Evolutionary conservation across 2,329 filamentous ascomycete species (phyloP), one percentile per base, ranked within the genome.

Genomic region (Xenoacremonium recifei): DNA sequence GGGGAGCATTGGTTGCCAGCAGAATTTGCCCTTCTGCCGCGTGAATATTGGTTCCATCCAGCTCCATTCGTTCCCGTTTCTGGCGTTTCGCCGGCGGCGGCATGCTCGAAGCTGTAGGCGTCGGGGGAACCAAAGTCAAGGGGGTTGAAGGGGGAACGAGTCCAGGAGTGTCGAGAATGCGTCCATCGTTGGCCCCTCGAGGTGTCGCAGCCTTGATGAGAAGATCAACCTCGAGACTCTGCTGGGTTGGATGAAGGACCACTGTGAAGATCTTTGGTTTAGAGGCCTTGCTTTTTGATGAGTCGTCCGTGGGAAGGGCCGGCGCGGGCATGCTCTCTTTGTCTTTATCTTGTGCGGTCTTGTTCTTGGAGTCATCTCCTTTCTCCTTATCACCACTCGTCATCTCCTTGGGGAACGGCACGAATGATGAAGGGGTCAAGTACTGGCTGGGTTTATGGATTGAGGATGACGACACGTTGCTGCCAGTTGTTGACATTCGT

Each of bases 361-460:
- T 51, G 16, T 54, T 49, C 18, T 61, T 60, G n/a, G 32, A 27
- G 15, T 62, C 60, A 6, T 70, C 62, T 38, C 67, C 70, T 6
- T 67, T 65, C 12, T 43, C 42, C 3, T 35, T 51, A n/a, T 60
- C 58, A 4, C 42, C 40, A n/a, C 48, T 34, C 6, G 70, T 56
- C 69, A 70, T 53, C 76, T 76, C 73, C 48, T 76, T 78, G 32
- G 85, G 89, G 60, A 85, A 95, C 1, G 89, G 84, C 1, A 81
- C 87, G 61, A 85, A 90, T 0, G 91, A 82, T 0, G 93, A 97
- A 0, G 92, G 93, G 0, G 91, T 96, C 35, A 97, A 76, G 57
- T 89, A 93, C 47, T 84, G 83, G 58, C 90, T 96, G 63, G 91
- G 88, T 63, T 95, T 96, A 65, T 99, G 91, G 33, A 99, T 85